Percentiles rank a stretch among this genome's conserved stretches.
phyloP scores from a whole-genome alignment of 345 rosid species.

The Populus davidiana region DNA sequence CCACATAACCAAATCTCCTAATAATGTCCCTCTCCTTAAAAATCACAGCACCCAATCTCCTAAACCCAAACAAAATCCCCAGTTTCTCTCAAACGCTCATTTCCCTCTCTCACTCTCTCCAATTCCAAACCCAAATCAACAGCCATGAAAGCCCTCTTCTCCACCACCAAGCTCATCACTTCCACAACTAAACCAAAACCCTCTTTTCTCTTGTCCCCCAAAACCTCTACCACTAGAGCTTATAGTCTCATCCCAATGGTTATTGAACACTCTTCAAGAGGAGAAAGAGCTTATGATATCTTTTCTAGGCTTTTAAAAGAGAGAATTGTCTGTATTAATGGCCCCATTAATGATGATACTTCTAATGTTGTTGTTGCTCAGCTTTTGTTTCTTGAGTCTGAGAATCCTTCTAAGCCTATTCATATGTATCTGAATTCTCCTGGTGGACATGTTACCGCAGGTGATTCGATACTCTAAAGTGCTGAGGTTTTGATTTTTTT shows the following conservation, averaged over 20 bases:
- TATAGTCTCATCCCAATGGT: constrained; percentile 91
- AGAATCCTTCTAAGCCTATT: constrained; percentile 94
- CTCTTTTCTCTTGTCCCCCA: neutral
- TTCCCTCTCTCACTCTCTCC: neutral
- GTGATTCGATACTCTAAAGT: constrained; percentile 30
- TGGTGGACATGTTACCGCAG: constrained; percentile 97
- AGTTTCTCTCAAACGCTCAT: neutral
- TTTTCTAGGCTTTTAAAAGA: constrained; percentile 93
- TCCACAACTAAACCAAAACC: neutral
- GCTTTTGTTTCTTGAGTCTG: constrained; percentile 96
- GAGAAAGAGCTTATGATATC: constrained; percentile 95
- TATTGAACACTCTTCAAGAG: constrained; percentile 93
- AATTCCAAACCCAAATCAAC: neutral
- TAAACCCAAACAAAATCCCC: neutral
- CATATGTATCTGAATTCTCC: constrained; percentile 98
- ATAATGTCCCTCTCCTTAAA: neutral
- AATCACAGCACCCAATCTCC: neutral
- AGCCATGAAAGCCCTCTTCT: constrained; percentile 23
- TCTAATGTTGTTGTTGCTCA: constrained; percentile 97
- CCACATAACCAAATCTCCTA: neutral
- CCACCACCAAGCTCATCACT: constrained; percentile 22
- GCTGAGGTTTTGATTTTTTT: neutral
- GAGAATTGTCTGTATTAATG: constrained; percentile 91
- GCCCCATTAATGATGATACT: constrained; percentile 83
- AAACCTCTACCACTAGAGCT: constrained; percentile 28